Base-by-base conservation (phyloP, 2,329 filamentous ascomycete species). In the Ambrosiella beaveri region DNA sequence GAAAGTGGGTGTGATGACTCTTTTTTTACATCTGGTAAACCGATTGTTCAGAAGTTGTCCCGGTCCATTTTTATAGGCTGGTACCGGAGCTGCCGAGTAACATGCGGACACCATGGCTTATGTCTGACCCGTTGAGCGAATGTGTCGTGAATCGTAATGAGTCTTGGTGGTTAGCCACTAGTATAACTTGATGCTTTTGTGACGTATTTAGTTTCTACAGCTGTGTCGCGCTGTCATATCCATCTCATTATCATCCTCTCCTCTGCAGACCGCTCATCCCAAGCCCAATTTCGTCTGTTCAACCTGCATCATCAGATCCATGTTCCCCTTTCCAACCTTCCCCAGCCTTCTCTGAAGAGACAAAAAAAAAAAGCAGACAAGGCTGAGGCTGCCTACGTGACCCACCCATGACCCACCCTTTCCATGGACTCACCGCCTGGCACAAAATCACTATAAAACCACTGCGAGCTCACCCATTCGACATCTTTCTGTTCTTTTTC, bases 401-500 rank as follows among this genome's bases (percentile, higher is more conserved):
- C 51, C 36, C 51, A 40, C 51, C 13, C 27, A 19, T 52, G 11
- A 38, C 13, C n/a, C 17, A 37, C 49, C 50, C 39, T 60, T 49
- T 50, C 15, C 3, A 44, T 40, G 13, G 13, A 2, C 27, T 61
- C 57, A 61, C 59, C 61, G 59, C 59, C 38, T 19, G 44, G 39
- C 37, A 39, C 13, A n/a, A 19, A 57, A 40, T 37, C 36, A 38
- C 62, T 71, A 72, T 71, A 72, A 71, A 73, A 63, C 0, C 37
- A 39, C 47, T 54, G 39, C 62, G 36, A 47, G 47, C 51, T 56
- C 60, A 17, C 58, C 40, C 58, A 63, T 63, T 62, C 61, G 65
- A 55, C 2, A 37, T 1, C 17, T 66, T 71, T 69, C n/a, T 61
- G 37, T 65, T 67, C 63, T 69, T 71, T 71, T 69, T 70, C 68